phyloP scores from a whole-genome alignment of 306 rosid species.

The Prunus armeniaca region DNA sequence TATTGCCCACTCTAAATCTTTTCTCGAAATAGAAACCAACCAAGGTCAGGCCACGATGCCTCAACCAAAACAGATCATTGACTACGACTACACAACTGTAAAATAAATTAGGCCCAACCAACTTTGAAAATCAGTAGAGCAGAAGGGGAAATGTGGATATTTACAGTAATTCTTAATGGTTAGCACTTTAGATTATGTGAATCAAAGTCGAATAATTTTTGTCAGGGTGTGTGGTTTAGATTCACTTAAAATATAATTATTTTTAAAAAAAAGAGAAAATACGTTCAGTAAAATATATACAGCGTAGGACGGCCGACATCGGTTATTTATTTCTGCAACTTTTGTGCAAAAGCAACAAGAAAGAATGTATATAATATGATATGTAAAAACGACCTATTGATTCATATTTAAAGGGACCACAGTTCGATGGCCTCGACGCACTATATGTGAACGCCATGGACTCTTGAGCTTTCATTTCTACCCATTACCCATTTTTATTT shows the following conservation, averaged over 20 bases:
- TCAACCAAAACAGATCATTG: neutral
- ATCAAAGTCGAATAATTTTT: neutral
- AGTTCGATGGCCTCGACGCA: conserved; percentile 24
- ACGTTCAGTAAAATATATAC: too few species aligned
- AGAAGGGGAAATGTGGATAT: too few species aligned
- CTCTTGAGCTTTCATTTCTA: neutral
- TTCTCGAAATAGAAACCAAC: neutral
- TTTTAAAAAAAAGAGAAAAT: too few species aligned
- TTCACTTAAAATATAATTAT: too few species aligned
- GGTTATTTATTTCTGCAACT: too few species aligned
- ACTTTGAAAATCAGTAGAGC: neutral
- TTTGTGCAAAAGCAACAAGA: neutral
- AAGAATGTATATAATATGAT: neutral
- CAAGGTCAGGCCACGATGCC: neutral
- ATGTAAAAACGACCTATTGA: too few species aligned
- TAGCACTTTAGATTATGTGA: too few species aligned
- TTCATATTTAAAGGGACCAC: conserved; percentile 16
- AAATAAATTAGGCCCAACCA: conserved; percentile 4
- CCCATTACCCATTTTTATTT: neutral
- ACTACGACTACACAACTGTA: conserved; percentile 25
- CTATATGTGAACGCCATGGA: conserved; percentile 42
- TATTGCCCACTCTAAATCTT: neutral
- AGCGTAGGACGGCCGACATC: too few species aligned
- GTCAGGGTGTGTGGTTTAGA: too few species aligned
- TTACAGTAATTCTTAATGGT: too few species aligned